phyloP scores from a whole-genome alignment of 371 early-diverging fungal species.

The Neoconidiobolus thromboides region DNA sequence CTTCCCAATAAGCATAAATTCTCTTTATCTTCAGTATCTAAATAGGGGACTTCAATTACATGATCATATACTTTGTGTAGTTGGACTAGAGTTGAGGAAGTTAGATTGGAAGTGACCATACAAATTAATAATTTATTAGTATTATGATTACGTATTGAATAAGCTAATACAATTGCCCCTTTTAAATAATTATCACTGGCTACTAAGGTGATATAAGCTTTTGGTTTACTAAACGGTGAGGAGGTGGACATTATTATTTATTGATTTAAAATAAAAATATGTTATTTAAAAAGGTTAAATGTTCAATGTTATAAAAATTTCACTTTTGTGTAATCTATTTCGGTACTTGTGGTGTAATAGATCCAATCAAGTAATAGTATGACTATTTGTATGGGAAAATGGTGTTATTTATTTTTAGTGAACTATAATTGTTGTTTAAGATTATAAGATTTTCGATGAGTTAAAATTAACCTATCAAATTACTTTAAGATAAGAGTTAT shows the following conservation, averaged over 20 bases:
- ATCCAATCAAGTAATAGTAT: no score
- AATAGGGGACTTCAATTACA: conserved; percentile 37
- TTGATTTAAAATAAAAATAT: neutral
- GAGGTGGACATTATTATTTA: neutral
- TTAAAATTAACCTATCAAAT: no score
- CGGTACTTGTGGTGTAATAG: no score
- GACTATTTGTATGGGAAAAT: no score
- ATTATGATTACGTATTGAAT: conserved; percentile 43
- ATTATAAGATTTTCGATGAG: no score
- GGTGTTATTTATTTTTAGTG: no score
- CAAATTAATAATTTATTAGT: conserved; percentile 44
- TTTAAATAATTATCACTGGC: conserved; percentile 59
- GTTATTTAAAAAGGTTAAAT: neutral
- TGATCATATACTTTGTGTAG: conserved; percentile 36
- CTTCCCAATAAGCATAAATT: conserved; percentile 62
- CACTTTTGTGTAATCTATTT: no score
- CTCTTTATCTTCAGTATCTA: conserved; percentile 23
- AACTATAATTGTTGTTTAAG: no score
- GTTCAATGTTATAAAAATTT: neutral
- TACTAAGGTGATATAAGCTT: conserved; percentile 55
- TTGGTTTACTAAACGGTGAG: conserved; percentile 1
- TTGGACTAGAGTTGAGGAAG: conserved; percentile 16
- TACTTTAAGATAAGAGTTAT: no score
- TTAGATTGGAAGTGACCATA: conserved; percentile 42
- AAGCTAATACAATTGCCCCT: conserved; percentile 65